Conservation (phyloP, 352 stramenopile species). For the Blastocystis sp. region DNA sequence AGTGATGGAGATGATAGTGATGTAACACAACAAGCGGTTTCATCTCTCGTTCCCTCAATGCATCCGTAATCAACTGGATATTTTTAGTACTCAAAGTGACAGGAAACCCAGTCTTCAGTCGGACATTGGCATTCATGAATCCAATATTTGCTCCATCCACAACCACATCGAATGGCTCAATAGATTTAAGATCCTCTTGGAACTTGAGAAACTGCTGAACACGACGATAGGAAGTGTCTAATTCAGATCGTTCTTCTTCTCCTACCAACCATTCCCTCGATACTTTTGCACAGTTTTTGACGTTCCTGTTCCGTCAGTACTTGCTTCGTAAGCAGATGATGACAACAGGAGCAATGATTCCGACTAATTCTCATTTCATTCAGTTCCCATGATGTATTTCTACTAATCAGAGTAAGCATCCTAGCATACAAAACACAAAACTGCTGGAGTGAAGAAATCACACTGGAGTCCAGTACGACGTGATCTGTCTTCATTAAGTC, state of each 20-base stretch:
- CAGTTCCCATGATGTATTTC: constrained; percentile 20
- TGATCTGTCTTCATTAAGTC: neutral
- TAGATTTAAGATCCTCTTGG: neutral
- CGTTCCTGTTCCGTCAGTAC: neutral
- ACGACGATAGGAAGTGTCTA: constrained; percentile 3
- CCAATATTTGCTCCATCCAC: constrained; percentile 41
- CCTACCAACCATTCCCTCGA: neutral
- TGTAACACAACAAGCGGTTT: constrained; percentile 39
- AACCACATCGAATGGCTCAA: constrained; percentile 5
- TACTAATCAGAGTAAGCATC: neutral
- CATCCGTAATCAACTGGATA: neutral
- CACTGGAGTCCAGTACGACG: neutral
- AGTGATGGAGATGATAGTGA: constrained; percentile 13
- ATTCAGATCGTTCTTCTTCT: neutral
- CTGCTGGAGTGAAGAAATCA: neutral
- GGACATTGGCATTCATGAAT: neutral
- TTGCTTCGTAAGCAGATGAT: neutral
- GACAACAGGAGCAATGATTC: neutral
- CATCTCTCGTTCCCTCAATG: neutral
- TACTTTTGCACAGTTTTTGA: neutral
- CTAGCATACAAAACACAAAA: constrained; percentile 13
- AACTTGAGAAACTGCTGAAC: neutral
- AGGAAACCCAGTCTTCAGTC: neutral
- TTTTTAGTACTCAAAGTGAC: neutral
- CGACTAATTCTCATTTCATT: neutral